phyloP scores from a whole-genome alignment of 345 rosid species.

The Moringa oleifera region DNA sequence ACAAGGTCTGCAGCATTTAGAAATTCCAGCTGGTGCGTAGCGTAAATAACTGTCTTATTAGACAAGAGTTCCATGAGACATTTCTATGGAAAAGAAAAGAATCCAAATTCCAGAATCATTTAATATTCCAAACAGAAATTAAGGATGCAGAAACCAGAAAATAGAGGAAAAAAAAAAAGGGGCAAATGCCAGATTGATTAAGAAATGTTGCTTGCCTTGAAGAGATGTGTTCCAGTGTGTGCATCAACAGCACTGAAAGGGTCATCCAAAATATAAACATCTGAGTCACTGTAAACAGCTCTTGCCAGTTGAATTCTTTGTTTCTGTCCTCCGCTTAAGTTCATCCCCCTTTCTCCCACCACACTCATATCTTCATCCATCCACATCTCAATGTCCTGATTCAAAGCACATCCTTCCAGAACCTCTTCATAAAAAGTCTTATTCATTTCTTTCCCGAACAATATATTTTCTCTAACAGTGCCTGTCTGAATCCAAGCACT shows the following conservation, averaged over 20 bases:
- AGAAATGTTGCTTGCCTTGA: conserved; percentile 33
- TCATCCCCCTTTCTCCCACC: conserved; percentile 64
- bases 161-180: neutral
- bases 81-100: conserved; percentile 31
- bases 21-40: conserved; percentile 67
- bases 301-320: conserved; percentile 63
- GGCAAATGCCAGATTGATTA: neutral
- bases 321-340: conserved; percentile 71
- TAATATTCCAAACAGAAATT: neutral
- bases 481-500: conserved; percentile 66
- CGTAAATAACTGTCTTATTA: conserved; percentile 51
- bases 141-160: neutral
- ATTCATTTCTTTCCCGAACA: conserved; percentile 41
- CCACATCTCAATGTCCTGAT: conserved; percentile 44
- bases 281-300: conserved; percentile 45
- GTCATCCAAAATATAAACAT: conserved; percentile 51
- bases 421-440: conserved; percentile 34
- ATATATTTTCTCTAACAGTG: conserved; percentile 46
- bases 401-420: conserved; percentile 39
- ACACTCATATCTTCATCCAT: conserved; percentile 38
- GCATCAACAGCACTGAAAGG: conserved; percentile 60
- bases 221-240: conserved; percentile 50
- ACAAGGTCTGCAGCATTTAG: conserved; percentile 58
- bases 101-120: neutral
- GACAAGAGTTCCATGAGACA: conserved; percentile 48